phyloP scores from a whole-genome alignment of 176 grass and related monocot genomes.

The Triticum aestivum region DNA sequence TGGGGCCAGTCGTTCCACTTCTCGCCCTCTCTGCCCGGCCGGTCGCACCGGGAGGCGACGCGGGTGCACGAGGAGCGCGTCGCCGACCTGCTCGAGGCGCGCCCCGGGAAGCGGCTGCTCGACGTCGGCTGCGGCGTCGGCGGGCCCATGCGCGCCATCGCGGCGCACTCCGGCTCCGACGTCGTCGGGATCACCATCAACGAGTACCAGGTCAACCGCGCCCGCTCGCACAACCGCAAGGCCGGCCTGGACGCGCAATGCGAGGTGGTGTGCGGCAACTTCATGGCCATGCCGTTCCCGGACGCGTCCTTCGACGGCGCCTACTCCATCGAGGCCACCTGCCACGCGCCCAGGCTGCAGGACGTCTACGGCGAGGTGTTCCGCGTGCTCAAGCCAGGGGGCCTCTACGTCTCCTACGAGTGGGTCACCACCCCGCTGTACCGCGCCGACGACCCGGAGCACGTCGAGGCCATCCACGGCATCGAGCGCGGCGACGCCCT shows the following conservation, averaged over 20 bases:
- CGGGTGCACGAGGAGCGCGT: constrained; percentile 87
- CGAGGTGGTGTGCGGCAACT: constrained; percentile 91
- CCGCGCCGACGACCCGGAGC: constrained; percentile 52
- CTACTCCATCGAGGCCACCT: constrained; percentile 98
- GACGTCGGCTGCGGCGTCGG: constrained; percentile 88
- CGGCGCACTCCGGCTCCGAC: constrained; percentile 57
- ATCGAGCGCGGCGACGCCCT: constrained; percentile 85
- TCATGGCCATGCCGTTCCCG: constrained; percentile 85
- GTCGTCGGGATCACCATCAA: constrained; percentile 96
- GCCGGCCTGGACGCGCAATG: constrained; percentile 59
- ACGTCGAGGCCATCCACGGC: constrained; percentile 79
- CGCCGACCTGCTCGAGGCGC: constrained; percentile 54
- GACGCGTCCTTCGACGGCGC: constrained; percentile 77
- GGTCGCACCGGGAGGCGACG: constrained; percentile 84
- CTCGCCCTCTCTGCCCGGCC: constrained; percentile 73
- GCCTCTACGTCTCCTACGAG: constrained; percentile 85
- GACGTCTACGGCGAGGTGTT: constrained; percentile 86
- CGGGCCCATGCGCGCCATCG: constrained; percentile 90
- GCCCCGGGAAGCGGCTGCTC: constrained; percentile 52
- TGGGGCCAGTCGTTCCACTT: constrained; percentile 99
- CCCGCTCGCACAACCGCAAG: constrained; percentile 80
- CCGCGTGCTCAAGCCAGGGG: constrained; percentile 76
- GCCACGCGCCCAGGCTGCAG: constrained; percentile 81
- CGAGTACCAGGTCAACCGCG: constrained; percentile 93
- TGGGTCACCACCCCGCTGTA: constrained; percentile 90